Evolutionary conservation across 495 filamentous ascomycete species (phyloP).

Genomic region (Daldinia decipiens): DNA sequence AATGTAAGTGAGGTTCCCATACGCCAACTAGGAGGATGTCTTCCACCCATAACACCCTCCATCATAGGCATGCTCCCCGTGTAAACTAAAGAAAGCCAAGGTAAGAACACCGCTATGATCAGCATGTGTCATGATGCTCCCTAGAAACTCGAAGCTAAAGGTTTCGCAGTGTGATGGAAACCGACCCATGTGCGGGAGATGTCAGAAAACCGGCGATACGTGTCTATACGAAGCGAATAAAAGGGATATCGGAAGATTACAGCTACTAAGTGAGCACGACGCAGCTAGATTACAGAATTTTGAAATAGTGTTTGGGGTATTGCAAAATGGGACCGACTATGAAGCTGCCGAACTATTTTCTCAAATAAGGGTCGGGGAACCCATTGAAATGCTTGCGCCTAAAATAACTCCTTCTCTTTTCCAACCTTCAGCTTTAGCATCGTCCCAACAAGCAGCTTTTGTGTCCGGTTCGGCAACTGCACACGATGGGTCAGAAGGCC

Average conservation of each 20-base stretch:
- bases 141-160: slow-evolving; percentile 12
- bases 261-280: slow-evolving; percentile 33
- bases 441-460: neutral
- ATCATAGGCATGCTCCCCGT: slow-evolving; percentile 37
- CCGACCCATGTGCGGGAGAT: slow-evolving; percentile 34
- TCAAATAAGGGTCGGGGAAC: slow-evolving; percentile 26
- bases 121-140: neutral
- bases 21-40: slow-evolving; percentile 9
- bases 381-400: slow-evolving; percentile 24
- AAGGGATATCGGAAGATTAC: slow-evolving; percentile 32
- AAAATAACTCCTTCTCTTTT: neutral
- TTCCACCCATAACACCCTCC: slow-evolving; percentile 26
- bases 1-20: slow-evolving; percentile 30
- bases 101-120: slow-evolving; percentile 3
- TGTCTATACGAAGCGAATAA: slow-evolving; percentile 41
- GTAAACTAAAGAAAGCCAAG: slow-evolving; percentile 40
- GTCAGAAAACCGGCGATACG: slow-evolving; percentile 31
- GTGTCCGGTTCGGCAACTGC: neutral
- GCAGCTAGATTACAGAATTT: slow-evolving; percentile 29
- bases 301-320: slow-evolving; percentile 16
- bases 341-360: slow-evolving; percentile 19
- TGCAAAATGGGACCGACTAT: slow-evolving; percentile 27
- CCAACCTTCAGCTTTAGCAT: neutral
- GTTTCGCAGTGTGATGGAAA: slow-evolving; percentile 36
- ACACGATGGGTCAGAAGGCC: neutral